Evolutionary conservation across 106 monocot genomes (phyloP).

Genomic region (Cymbidium sinense): DNA sequence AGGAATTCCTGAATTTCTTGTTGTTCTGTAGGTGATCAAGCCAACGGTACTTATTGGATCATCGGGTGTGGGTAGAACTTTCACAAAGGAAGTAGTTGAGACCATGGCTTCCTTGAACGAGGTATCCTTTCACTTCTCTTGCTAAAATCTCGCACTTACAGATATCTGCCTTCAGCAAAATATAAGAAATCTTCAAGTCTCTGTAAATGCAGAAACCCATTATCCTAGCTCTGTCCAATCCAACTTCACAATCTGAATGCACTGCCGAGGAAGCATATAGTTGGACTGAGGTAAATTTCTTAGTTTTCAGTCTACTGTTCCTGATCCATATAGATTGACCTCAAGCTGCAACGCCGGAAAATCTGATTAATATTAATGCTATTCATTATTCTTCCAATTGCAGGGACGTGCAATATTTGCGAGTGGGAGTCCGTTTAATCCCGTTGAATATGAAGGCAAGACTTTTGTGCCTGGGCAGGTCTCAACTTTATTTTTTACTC

Average conservation of each 20-base stretch:
- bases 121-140: slow-evolving; percentile 17
- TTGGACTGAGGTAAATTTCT: slow-evolving; percentile 43
- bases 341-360: background rate
- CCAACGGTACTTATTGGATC: slow-evolving; percentile 94
- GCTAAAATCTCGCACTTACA: background rate
- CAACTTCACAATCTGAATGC: slow-evolving; percentile 80
- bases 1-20: too few species aligned
- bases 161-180: background rate
- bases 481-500: background rate
- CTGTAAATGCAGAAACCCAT: slow-evolving; percentile 52
- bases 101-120: slow-evolving; percentile 91
- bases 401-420: slow-evolving; percentile 81
- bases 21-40: slow-evolving; percentile 54
- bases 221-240: slow-evolving; percentile 60
- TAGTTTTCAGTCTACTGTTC: background rate
- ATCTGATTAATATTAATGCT: slow-evolving; percentile 8
- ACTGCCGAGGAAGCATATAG: slow-evolving; percentile 74
- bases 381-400: too few species aligned
- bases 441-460: slow-evolving; percentile 54
- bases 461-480: slow-evolving; percentile 67
- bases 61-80: slow-evolving; percentile 80
- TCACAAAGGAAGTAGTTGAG: slow-evolving; percentile 89
- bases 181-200: background rate
- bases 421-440: slow-evolving; percentile 81
- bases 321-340: background rate